phyloP scores from a whole-genome alignment of 169 alveolate genomes.

The Eimeria tenella region DNA sequence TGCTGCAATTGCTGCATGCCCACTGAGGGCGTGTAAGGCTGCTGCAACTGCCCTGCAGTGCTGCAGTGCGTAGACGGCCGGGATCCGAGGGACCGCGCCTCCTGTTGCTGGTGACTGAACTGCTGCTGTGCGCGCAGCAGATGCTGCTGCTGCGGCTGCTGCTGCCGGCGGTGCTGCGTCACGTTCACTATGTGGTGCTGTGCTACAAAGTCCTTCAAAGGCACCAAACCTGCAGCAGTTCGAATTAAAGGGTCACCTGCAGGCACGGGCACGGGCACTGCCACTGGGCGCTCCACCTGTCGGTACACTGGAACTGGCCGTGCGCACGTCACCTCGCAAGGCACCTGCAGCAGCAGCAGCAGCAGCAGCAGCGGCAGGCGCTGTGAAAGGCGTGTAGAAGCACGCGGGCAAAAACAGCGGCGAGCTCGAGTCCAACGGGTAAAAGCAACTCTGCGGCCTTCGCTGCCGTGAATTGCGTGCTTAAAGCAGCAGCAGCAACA shows the following conservation, averaged over 20 bases:
- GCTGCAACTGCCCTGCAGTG: too few species aligned
- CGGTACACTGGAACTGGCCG: conserved; percentile 25
- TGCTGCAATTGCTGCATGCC: neutral
- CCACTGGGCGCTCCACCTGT: conserved; percentile 41
- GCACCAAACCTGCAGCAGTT: conserved; percentile 20
- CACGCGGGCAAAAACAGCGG: neutral
- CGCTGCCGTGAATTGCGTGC: neutral
- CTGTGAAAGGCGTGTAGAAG: neutral
- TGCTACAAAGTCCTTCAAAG: conserved; percentile 47
- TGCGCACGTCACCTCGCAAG: conserved; percentile 36
- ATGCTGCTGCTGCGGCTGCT: neutral
- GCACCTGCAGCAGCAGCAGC: conserved; percentile 50
- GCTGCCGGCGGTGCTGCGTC: conserved; percentile 25
- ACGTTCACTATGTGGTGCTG: conserved; percentile 4
- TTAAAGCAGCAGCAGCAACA: neutral
- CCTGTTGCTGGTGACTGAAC: neutral
- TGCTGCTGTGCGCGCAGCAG: neutral
- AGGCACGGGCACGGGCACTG: conserved; percentile 28
- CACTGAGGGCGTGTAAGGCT: too few species aligned
- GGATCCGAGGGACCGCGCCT: neutral
- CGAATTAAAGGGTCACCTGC: conserved; percentile 54
- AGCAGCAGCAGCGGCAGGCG: neutral
- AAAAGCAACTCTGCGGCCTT: neutral
- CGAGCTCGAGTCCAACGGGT: neutral
- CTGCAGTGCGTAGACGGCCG: too few species aligned